These are phyloP conservation scores for Myxozyma monticola DNA, from an alignment of 805 yeast species.

Conservation along the genomic window DNA sequence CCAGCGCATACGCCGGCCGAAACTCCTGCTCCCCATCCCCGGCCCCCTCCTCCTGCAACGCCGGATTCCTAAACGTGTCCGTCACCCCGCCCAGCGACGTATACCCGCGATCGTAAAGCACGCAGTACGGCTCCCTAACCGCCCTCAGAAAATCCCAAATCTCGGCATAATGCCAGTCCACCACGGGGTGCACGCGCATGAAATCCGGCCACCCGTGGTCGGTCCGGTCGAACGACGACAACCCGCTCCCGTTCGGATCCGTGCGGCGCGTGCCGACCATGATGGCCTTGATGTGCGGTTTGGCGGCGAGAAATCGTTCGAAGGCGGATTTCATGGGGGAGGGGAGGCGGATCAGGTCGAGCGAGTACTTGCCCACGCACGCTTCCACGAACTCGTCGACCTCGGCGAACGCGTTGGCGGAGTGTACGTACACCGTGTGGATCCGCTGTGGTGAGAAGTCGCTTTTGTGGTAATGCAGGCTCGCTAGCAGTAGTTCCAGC, in stretches of 20 bases:
- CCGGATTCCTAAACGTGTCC: constrained; percentile 73
- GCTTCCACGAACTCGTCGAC: constrained; percentile 63
- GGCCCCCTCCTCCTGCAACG: constrained; percentile 39
- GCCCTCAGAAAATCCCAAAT: constrained; percentile 79
- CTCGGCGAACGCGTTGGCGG: constrained; percentile 69
- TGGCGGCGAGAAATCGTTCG: constrained; percentile 52
- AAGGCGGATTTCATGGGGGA: constrained; percentile 68
- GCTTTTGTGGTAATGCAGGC: constrained; percentile 38
- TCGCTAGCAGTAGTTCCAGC: constrained; percentile 71
- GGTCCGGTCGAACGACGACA: constrained; percentile 66
- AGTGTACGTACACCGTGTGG: constrained; percentile 71
- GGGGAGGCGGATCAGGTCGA: constrained; percentile 47
- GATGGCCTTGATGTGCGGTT: constrained; percentile 65
- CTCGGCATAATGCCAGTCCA: constrained; percentile 82
- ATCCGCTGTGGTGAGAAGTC: constrained; percentile 38
- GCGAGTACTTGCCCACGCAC: constrained; percentile 55
- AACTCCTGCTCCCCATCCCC: constrained; percentile 40
- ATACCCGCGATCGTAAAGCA: constrained; percentile 76
- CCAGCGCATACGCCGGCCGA: constrained; percentile 47
- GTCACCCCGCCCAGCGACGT: constrained; percentile 84
- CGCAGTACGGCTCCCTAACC: constrained; percentile 66
- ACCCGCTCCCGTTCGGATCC: constrained; percentile 75
- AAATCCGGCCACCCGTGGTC: constrained; percentile 93
- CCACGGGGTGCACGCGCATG: constrained; percentile 78
- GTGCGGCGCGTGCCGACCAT: constrained; percentile 84